Evolutionary conservation across 2,329 filamentous ascomycete species (phyloP), one percentile per base, ranked within the genome.

Genomic region (Epichloe sibirici): DNA sequence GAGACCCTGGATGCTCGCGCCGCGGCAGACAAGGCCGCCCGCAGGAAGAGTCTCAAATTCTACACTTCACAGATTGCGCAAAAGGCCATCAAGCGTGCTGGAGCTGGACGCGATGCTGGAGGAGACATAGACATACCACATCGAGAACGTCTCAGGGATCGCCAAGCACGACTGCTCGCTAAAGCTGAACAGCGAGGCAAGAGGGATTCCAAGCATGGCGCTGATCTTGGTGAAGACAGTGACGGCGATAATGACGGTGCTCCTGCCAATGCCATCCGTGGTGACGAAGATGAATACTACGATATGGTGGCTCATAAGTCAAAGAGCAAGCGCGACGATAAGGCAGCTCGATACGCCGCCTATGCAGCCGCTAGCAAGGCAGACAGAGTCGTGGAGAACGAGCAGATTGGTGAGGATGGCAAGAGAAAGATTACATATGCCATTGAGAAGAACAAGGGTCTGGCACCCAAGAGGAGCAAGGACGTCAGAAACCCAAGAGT

Each of bases 51-150:
- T 57, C 79, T 98, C 53, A 86, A 90, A 57, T 98, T 98, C 76
- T 98, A 98, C 77, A 97, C 94, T 2, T 95, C 90, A 3, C 93
- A 98, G 66, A 93, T 98, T 58, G 86, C 88, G 31, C 91, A 97
- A 67, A 97, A 96, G 71, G 83, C 88, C 53, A 95, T 89, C 72
- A 90, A 88, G 66, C 88, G 88, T 52, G 81, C 83, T 5, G 81
- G 76, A 35, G 85, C 85, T 40, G 85, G 86, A 43, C 80, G 83
- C 56, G 83, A 87, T 53, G 81, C 83, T 1, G 88, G 88, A 58
- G 88, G 88, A 59, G 88, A 94, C 64, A 77, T 79, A 59, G 88
- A 94, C 68, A 78, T 94, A 50, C 93, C 93, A 3, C 85, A 96
- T 67, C 82, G 90, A 53, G 93, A 98, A 70, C 85, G 93, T 51